Evolutionary conservation across 768 basidiomycete genomes (phyloP), one percentile per base, ranked within the genome.

Genomic region (Cyathus striatus): DNA sequence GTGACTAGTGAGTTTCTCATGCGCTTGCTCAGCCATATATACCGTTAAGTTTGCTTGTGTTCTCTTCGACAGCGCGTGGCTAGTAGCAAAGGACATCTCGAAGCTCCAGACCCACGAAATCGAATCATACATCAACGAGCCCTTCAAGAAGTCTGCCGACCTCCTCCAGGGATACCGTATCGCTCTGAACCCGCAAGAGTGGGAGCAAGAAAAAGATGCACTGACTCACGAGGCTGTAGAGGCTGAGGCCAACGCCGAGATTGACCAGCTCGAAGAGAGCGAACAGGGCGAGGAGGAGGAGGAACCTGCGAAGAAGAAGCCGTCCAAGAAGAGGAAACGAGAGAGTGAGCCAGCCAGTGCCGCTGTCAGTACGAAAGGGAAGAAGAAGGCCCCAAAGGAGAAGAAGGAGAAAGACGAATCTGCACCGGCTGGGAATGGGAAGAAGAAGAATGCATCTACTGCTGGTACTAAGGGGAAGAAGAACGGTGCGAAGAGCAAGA

Each of bases 1-100:
- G 89, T 40, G 95, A 97, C 65, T 89, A 83, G 96, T 98, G 56
- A 62, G 95, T 82, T n/a, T n/a, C n/a, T n/a, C n/a, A n/a, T n/a
- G n/a, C n/a, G n/a, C n/a, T n/a, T 17, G 32, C 34, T 42, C 40
- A 43, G 40, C 21, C 41, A 40, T 25, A 27, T 30, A 9, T 39
- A 21, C 25, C 16, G n/a, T 5, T 37, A 9, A 22, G 23, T 37
- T 44, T 12, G 23, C 14, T 57, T 21, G 2, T 35, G 42, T 46
- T 38, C 35, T 23, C 9, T 33, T 30, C 14, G 16, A 21, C 44
- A 97, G 94, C 65, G 77, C 90, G 16, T 97, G 94, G 94, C 72
- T 89, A 32, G 69, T 79, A 23, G 59, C 83, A 1, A 86, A 85
- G 54, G 94, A 96, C 62, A 81, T 97, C 41, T 87, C 82, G 17